phyloP scores from a whole-genome alignment of 495 filamentous ascomycete genomes.

The Aspergillus cavernicola region DNA sequence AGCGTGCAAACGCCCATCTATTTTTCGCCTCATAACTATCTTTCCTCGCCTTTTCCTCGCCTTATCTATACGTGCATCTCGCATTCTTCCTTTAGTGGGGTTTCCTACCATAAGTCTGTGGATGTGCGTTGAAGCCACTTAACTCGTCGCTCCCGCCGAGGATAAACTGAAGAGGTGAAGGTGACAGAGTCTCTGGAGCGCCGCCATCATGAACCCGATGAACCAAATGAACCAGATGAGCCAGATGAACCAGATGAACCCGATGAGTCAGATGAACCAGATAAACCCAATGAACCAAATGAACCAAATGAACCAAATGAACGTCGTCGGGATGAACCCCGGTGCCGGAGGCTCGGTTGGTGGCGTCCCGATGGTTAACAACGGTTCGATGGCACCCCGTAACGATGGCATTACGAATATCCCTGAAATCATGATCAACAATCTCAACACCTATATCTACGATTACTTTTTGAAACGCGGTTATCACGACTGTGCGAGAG shows the following conservation, averaged over 20 bases:
- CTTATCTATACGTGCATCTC: slow-evolving; percentile 25
- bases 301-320: slow-evolving; percentile 61
- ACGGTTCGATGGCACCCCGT: slow-evolving; percentile 52
- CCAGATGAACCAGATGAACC: too few species aligned
- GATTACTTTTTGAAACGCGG: slow-evolving; percentile 86
- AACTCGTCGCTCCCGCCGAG: slow-evolving; percentile 23
- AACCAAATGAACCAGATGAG: too few species aligned
- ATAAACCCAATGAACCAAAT: not conserved
- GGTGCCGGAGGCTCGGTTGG: slow-evolving; percentile 60
- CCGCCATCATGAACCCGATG: slow-evolving; percentile 29
- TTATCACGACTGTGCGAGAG: slow-evolving; percentile 75
- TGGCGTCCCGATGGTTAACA: slow-evolving; percentile 71
- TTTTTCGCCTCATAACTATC: not conserved
- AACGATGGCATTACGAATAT: slow-evolving; percentile 43
- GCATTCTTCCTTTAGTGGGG: slow-evolving; percentile 29
- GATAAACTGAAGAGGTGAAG: slow-evolving; percentile 31
- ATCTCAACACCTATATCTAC: slow-evolving; percentile 96
- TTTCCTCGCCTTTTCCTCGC: slow-evolving; percentile 12
- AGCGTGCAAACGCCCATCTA: slow-evolving; percentile 12
- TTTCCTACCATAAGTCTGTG: slow-evolving; percentile 33
- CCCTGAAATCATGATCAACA: slow-evolving; percentile 64
- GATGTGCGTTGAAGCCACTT: slow-evolving; percentile 32
- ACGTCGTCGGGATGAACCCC: slow-evolving; percentile 61
- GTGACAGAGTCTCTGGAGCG: slow-evolving; percentile 34
- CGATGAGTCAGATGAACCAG: not conserved